Conservation (phyloP, 805 yeast genomes). For the Jamesozyma spencerorum region DNA sequence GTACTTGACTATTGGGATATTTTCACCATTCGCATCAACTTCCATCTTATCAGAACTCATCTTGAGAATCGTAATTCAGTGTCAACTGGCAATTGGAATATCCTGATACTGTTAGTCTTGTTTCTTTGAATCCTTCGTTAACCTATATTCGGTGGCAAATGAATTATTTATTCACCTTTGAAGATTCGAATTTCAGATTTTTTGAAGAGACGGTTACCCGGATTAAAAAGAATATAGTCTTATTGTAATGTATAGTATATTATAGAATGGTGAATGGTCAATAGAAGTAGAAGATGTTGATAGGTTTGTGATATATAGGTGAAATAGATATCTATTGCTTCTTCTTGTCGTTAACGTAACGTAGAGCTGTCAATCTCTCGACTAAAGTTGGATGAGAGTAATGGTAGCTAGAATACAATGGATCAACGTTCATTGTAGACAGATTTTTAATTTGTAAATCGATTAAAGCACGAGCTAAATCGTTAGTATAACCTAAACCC, state of each 20-base stretch:
- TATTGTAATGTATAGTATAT: neutral
- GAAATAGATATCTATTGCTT: slow-evolving; percentile 6
- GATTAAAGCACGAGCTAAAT: slow-evolving; percentile 64
- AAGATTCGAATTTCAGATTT: neutral
- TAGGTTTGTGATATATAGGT: too few species aligned
- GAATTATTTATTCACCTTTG: neutral
- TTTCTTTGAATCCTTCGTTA: neutral
- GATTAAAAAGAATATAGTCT: neutral
- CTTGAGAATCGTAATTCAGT: too few species aligned
- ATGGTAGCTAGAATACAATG: slow-evolving; percentile 80
- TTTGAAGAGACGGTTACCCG: neutral
- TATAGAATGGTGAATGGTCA: too few species aligned
- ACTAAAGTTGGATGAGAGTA: slow-evolving; percentile 87
- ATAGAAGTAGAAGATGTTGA: too few species aligned
- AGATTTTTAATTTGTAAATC: slow-evolving; percentile 72
- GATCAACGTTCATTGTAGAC: slow-evolving; percentile 79
- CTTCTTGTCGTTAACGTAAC: slow-evolving; percentile 31
- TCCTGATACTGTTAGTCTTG: neutral
- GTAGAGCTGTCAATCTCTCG: slow-evolving; percentile 77
- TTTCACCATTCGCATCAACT: slow-evolving; percentile 15
- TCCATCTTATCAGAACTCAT: slow-evolving; percentile 6
- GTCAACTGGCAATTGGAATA: too few species aligned
- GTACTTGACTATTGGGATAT: slow-evolving; percentile 24
- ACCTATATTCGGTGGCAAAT: neutral
- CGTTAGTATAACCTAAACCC: slow-evolving; percentile 57